Evolutionary conservation across 2,329 filamentous ascomycete species (phyloP), one percentile per base, ranked within the genome.

Genomic region (Achaetomium macrosporum): DNA sequence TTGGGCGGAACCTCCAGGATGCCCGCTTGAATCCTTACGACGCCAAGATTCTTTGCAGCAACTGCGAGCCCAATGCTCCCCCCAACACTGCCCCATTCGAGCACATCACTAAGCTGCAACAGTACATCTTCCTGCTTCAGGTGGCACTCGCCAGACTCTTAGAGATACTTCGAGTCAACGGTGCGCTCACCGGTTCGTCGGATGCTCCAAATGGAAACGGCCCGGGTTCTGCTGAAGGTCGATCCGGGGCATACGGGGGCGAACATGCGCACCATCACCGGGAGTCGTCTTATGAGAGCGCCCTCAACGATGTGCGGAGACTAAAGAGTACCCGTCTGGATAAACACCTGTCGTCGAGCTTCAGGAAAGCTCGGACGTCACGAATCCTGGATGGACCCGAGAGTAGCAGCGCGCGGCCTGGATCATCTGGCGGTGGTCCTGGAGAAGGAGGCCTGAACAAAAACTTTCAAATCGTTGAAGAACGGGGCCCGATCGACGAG

Each of bases 301-400:
- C 92, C 43, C 84, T 99, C 61, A 95, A 93, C 60, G 93, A 99
- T 70, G 93, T 99, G 66, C 85, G 90, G 63, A 82, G 93, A 57
- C 73, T 99, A 54, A 84, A 92, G 59, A 97, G 93, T 57, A 97
- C 92, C 19, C 85, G 93, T 30, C 85, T 97, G 66, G 92, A 99
- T 65, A 92, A 95, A 65, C 90, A 95, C 64, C 74, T 99, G 41
- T 97, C 92, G 35, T 95, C 90, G 19, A 96, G 90, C 47, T 90
- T 92, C 68, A 88, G 88, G 66, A 93, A 91, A 64, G 89, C 92
- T 45, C 82, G 93, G 60, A 90, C 89, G 25, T 97, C 93, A 9
- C 82, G 90, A 50, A 91, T 99, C 54, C 91, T 99, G 68, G 91
- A 96, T 67, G 90, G 88, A 0, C 87, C 90, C 1, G 84, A 90